These are phyloP conservation scores for Colletotrichum australisinense DNA, from an alignment of 2,329 filamentous ascomycete species.

Conservation along the genomic window DNA sequence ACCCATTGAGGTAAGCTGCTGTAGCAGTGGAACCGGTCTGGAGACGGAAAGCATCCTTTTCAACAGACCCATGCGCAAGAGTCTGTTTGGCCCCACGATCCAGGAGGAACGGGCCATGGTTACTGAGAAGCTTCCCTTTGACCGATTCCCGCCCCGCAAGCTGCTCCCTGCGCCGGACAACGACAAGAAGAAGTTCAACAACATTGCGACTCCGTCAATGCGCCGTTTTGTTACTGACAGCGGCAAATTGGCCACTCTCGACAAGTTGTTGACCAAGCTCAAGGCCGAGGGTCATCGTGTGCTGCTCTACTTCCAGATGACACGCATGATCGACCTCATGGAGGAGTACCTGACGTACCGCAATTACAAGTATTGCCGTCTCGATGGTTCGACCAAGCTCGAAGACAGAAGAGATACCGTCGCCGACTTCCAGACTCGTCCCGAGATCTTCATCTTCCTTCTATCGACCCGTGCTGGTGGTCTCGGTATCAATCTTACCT, in stretches of 20 bases:
- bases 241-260: constrained; percentile 92
- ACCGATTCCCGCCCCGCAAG: constrained; percentile 70
- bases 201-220: constrained; percentile 96
- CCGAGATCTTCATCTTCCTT: constrained; percentile 97
- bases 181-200: constrained; percentile 85
- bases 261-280: constrained; percentile 86
- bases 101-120: constrained; percentile 80
- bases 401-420: constrained; percentile 98
- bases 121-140: constrained; percentile 75
- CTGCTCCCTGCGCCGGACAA: constrained; percentile 84
- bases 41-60: constrained; percentile 84
- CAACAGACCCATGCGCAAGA: constrained; percentile 79
- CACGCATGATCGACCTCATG: constrained; percentile 99
- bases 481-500: constrained; percentile 96
- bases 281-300: constrained; percentile 95
- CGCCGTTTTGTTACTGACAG: constrained; percentile 97
- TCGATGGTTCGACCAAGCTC: constrained; percentile 96
- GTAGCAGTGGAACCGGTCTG: constrained; percentile 70
- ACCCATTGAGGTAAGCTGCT: constrained; percentile 83
- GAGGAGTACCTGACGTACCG: constrained; percentile 98
- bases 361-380: constrained; percentile 97
- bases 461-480: constrained; percentile 96
- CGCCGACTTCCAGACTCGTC: constrained; percentile 92
- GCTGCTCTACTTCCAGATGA: constrained; percentile 99
- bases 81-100: constrained; percentile 74